Base-by-base conservation (phyloP, 805 yeast species). In the Tetrapisispora arboricola region DNA sequence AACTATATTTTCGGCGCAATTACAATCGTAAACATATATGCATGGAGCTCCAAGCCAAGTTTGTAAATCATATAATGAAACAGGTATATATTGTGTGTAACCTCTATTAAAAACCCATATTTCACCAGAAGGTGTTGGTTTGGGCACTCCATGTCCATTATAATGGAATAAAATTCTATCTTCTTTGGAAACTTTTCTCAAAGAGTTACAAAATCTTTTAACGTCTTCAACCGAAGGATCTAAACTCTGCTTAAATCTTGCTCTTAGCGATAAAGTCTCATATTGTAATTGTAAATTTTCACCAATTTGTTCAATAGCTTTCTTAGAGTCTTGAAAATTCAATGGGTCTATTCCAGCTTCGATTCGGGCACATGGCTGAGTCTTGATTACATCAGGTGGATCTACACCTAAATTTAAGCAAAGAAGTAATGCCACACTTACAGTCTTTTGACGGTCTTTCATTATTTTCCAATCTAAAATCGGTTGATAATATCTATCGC, bases 31-130 rank as follows among this genome's bases (percentile, higher is more conserved):
- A 33, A 90, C 96, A 61, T 83, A 88, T 16, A 92, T 83, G 40
- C 94, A 90, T 0, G 98, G 98, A 1, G 96, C 96, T 9, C 98
- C 98, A 10, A 92, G 67, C 98, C 98, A 92, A 4, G 94, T 80
- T 54, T 92, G 98, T 36, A 92, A 67, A 55, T 92, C 98, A 60
- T 84, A 87, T n/a, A 92, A 64, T 9, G 95, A 84, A 1, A 92
- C 92, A 1, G 98, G 98, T 44, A 92, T 92, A 59, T 92, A 92
- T 64, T 92, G 98, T 1, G 98, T 92, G 59, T 88, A 92, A 1
- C 95, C 95, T 49, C 96, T 70, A 61, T 92, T 92, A 66, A 92
- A 92, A 10, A 92, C 97, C 98, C 98, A 92, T 21, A 92, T 85
- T 57, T 92, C 98, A 19, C 98, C 98, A 35, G 88, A 77, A 27